Evolutionary conservation across 345 rosid genomes (phyloP), one percentile per base, ranked within the genome.

Genomic region (Garcia nutans): DNA sequence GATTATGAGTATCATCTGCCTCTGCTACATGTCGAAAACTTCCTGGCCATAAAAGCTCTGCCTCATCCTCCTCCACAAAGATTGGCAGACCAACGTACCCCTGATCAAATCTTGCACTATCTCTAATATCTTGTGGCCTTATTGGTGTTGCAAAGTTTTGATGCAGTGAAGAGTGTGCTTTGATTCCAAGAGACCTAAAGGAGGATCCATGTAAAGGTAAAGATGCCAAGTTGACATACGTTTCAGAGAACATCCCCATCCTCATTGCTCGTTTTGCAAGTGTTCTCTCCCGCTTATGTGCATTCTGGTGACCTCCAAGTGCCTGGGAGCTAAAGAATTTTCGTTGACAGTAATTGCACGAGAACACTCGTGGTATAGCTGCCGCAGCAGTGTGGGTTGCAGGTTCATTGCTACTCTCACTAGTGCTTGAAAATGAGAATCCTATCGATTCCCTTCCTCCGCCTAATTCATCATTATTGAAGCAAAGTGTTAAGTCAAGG

Each of bases 1-100:
- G 74, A 74, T 74, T 84, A 62, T 61, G 75, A 74, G 62, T 12
- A 22, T 71, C 70, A 20, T 77, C 77, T 58, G 76, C 76, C 19
- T 81, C 84, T 69, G 69, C 74, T 52, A 71, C 82, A 78, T 84
- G 88, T 64, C 87, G 88, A 75, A 89, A 91, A 80, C 96, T 89
- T 64, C 96, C 96, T 0, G 93, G 96, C 93, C 96, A 91, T 8
- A 89, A 71, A 72, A 88, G 67, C 82, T 88, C 93, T 9, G 86
- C 82, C 73, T 86, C 89, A 15, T 89, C 90, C 0, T 88, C 93
- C 62, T 91, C 92, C 59, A 86, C 6, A 54, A 72, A 87, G 26
- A 86, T 74, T 2, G 93, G 92, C 26, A 81, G 60, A 73, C 91
- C 82, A 4, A 83, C 74, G 79, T 80, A 84, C 1, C 87, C 87